Evolutionary conservation across 2,329 filamentous ascomycete genomes (phyloP).

Genomic region (Graphium sp.): DNA sequence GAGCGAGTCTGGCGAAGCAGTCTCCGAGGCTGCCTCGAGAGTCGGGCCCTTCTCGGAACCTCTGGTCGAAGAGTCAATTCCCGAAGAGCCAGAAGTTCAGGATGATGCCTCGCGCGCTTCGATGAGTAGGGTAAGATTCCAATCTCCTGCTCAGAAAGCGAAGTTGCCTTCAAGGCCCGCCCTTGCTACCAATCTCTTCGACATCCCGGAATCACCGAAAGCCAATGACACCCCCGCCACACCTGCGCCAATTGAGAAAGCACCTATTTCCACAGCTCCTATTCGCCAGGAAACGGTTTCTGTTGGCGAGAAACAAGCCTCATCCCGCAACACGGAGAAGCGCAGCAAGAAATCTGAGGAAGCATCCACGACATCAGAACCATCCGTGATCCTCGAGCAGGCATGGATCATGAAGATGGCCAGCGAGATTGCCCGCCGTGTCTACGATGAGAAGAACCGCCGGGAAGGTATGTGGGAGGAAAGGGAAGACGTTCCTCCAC

Average conservation of each 20-base stretch:
- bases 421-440: slow-evolving; percentile 71
- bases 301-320: too few relatives aligned
- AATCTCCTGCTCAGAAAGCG: slow-evolving; percentile 8
- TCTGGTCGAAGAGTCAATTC: slow-evolving; percentile 34
- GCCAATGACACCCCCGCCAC: background rate
- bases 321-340: slow-evolving; percentile 1
- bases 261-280: too few relatives aligned
- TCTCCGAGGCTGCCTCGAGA: slow-evolving; percentile 36
- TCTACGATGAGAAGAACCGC: slow-evolving; percentile 68
- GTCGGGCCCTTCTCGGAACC: slow-evolving; percentile 45
- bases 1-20: slow-evolving; percentile 24
- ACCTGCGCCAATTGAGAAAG: background rate
- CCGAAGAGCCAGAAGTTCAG: slow-evolving; percentile 42
- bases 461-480: slow-evolving; percentile 35
- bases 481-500: slow-evolving; percentile 39
- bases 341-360: background rate
- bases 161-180: background rate
- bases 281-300: too few relatives aligned
- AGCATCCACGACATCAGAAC: too few relatives aligned
- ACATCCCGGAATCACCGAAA: slow-evolving; percentile 1
- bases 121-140: slow-evolving; percentile 11
- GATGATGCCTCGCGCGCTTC: slow-evolving; percentile 6
- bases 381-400: slow-evolving; percentile 53
- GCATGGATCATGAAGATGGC: slow-evolving; percentile 91
- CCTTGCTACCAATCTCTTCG: slow-evolving; percentile 2